phyloP scores from a whole-genome alignment of 169 alveolate genomes.

The Neospora caninum region DNA sequence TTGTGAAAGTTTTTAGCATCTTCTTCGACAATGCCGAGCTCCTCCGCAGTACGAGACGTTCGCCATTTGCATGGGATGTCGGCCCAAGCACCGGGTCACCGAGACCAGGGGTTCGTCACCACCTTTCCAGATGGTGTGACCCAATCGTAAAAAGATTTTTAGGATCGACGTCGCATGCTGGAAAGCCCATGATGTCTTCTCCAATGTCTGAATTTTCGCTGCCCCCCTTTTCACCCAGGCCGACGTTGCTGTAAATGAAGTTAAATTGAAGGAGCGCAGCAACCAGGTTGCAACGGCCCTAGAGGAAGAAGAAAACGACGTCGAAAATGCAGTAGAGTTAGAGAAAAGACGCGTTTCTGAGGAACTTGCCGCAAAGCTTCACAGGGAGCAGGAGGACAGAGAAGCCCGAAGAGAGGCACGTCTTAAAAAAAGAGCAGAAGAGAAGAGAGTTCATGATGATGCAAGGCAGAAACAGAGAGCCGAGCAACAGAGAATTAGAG shows the following conservation, averaged over 20 bases:
- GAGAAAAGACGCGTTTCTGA: neutral
- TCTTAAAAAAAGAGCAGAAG: neutral
- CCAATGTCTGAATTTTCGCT: too few species aligned
- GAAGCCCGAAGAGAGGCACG: neutral
- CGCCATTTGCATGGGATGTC: too few species aligned
- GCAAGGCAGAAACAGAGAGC: neutral
- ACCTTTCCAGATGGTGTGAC: too few species aligned
- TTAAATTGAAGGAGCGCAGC: neutral
- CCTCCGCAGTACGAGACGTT: too few species aligned
- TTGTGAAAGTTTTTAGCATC: neutral
- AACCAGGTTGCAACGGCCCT: neutral
- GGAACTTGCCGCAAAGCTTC: neutral
- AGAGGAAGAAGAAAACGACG: constrained; percentile 4
- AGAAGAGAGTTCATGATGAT: neutral
- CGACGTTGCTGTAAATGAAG: neutral
- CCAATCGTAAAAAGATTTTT: too few species aligned
- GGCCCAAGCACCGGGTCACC: too few species aligned
- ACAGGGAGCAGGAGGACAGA: neutral
- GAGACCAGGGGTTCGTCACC: too few species aligned
- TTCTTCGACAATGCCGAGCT: too few species aligned
- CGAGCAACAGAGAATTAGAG: neutral
- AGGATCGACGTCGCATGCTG: too few species aligned
- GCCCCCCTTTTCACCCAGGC: neutral
- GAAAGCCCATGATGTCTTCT: too few species aligned
- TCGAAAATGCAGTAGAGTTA: neutral